Conservation (phyloP, 257 asterid species). For the Oldenlandia corymbosa region DNA sequence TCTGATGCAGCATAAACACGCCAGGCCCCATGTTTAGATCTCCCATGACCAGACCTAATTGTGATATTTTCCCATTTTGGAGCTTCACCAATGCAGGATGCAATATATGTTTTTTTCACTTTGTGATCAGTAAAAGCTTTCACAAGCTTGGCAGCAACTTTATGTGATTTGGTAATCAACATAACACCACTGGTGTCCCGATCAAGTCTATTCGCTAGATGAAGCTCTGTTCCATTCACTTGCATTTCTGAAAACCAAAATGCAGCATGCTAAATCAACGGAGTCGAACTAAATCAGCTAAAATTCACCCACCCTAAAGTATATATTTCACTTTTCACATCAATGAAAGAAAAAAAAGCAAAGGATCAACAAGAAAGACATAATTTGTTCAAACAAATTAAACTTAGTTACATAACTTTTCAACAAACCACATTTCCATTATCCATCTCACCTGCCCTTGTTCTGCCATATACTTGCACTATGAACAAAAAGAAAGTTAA, state of each 20-base stretch:
- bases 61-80: constrained; percentile 55
- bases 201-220: constrained; percentile 86
- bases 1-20: constrained; percentile 80
- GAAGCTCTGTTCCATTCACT: constrained; percentile 45
- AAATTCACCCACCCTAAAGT: not conserved
- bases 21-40: constrained; percentile 95
- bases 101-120: constrained; percentile 71
- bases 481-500: too few species aligned
- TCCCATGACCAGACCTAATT: constrained; percentile 82
- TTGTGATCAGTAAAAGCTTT: constrained; percentile 76
- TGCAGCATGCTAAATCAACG: too few species aligned
- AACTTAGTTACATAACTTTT: not conserved
- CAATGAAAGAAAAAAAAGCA: not conserved
- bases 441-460: not conserved
- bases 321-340: not conserved
- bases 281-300: not conserved
- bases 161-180: constrained; percentile 75
- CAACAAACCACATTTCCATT: not conserved
- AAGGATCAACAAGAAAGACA: too few species aligned
- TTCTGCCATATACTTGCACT: not conserved
- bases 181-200: constrained; percentile 94
- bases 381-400: not conserved
- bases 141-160: constrained; percentile 87
- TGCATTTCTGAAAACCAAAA: constrained; percentile 32
- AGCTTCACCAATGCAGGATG: constrained; percentile 53